These are phyloP conservation scores for Helotiales sp. DNA, from an alignment of 2,329 filamentous ascomycete genomes.

Conservation along the genomic window DNA sequence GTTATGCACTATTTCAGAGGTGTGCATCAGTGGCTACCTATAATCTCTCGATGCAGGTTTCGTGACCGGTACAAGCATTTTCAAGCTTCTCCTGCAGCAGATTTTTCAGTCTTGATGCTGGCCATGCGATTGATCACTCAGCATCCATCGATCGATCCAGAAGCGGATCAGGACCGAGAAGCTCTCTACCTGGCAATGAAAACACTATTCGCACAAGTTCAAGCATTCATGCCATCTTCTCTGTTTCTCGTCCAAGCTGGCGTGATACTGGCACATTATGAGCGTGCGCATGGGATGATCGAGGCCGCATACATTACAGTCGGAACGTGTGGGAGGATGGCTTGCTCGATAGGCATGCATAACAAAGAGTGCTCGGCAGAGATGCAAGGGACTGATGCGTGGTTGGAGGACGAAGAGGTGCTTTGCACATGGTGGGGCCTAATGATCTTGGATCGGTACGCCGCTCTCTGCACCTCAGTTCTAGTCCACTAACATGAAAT, in stretches of 20 bases:
- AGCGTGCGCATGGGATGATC: constrained; percentile 23
- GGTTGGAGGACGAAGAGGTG: constrained; percentile 24
- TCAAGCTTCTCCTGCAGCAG: constrained; percentile 15
- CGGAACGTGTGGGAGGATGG: constrained; percentile 22
- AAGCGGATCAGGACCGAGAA: constrained; percentile 21
- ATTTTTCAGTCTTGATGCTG: constrained; percentile 26
- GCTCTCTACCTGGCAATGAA: constrained; percentile 27
- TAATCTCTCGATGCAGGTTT: constrained; percentile 25
- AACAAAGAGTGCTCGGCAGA: constrained; percentile 17
- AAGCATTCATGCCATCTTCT: constrained; percentile 23
- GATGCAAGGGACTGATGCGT: constrained; percentile 20
- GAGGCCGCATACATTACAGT: constrained; percentile 26
- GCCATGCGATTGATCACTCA: constrained; percentile 22
- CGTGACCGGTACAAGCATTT: constrained; percentile 14
- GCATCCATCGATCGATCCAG: constrained; percentile 20
- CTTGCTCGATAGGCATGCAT: constrained; percentile 21
- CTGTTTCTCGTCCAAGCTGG: constrained; percentile 23
- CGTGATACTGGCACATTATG: constrained; percentile 23
- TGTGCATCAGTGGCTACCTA: constrained; percentile 25
- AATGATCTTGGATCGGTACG: constrained; percentile 28
- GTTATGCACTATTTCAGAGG: constrained; percentile 20
- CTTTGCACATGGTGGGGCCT: constrained; percentile 27
- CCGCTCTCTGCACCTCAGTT: background rate
- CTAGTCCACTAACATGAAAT: background rate
- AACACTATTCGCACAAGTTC: constrained; percentile 27